Evolutionary conservation across 106 monocot genomes (phyloP).

Genomic region (Chionographis japonica): DNA sequence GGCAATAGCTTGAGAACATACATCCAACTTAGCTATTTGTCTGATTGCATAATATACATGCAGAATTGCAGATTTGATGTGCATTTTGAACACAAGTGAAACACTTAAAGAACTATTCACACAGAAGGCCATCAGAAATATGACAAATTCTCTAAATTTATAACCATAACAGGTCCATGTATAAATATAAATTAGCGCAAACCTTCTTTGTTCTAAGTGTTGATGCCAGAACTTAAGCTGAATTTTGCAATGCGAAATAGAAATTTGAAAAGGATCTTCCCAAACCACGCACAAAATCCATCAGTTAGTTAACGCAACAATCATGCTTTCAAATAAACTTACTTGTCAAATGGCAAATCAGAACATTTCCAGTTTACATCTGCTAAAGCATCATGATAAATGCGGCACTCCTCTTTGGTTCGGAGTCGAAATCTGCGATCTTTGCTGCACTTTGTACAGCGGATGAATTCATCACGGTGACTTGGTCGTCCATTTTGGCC

Average conservation of each 20-base stretch:
- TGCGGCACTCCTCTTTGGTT: constrained; percentile 34
- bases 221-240: neutral
- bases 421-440: constrained; percentile 37
- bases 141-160: no score
- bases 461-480: constrained; percentile 40
- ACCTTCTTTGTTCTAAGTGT: no score
- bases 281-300: neutral
- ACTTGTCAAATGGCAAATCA: constrained; percentile 32
- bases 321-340: neutral
- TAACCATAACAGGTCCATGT: no score
- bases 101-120: no score
- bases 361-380: constrained; percentile 31
- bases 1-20: no score
- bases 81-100: no score
- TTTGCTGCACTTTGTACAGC: constrained; percentile 31
- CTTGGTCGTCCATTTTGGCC: constrained; percentile 12
- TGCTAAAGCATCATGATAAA: constrained; percentile 33
- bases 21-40: no score
- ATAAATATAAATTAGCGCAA: no score
- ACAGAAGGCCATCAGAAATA: no score
- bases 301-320: neutral
- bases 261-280: neutral
- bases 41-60: no score
- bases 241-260: neutral
- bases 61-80: no score